Conservation (phyloP, 2,329 filamentous ascomycete species). For the Fusarium setosum region DNA sequence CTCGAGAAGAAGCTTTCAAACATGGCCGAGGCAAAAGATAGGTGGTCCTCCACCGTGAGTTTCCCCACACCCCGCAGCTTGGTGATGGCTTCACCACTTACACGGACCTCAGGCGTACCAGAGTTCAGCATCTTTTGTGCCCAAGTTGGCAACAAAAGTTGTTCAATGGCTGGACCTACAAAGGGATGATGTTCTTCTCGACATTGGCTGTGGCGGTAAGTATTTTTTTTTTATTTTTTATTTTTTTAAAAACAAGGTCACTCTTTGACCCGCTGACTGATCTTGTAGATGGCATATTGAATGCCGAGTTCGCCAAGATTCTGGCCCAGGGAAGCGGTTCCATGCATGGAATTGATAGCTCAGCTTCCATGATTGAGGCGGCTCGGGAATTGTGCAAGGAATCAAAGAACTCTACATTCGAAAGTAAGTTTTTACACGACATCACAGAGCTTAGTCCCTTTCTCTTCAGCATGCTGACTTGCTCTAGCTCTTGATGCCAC, state of each 20-base stretch:
- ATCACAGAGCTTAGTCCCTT: no score
- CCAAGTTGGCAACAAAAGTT: conserved; percentile 69
- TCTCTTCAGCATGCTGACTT: conserved; percentile 1
- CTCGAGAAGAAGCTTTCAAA: neutral
- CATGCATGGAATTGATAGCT: conserved; percentile 70
- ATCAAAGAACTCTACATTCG: conserved; percentile 56
- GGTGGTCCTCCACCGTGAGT: conserved; percentile 44
- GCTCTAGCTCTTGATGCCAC: conserved; percentile 59
- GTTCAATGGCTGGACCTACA: conserved; percentile 68
- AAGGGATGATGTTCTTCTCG: conserved; percentile 68
- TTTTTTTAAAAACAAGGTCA: neutral
- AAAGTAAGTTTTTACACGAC: conserved; percentile 48
- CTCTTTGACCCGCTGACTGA: conserved; percentile 8
- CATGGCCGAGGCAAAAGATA: conserved; percentile 43
- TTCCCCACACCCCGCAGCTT: neutral
- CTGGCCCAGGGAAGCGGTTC: conserved; percentile 58
- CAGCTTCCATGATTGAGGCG: conserved; percentile 67
- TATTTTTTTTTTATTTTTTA: no score
- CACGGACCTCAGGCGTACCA: conserved; percentile 63
- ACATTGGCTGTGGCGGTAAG: conserved; percentile 72
- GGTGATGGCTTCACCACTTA: conserved; percentile 23
- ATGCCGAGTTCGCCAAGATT: conserved; percentile 62
- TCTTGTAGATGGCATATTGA: conserved; percentile 66
- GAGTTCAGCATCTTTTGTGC: conserved; percentile 71
- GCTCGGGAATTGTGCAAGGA: conserved; percentile 55